A percentile compares a stretch with the other conserved stretches of the same genome.
phyloP scores from a whole-genome alignment of 768 basidiomycete genomes.

The Lactarius akahatsu region DNA sequence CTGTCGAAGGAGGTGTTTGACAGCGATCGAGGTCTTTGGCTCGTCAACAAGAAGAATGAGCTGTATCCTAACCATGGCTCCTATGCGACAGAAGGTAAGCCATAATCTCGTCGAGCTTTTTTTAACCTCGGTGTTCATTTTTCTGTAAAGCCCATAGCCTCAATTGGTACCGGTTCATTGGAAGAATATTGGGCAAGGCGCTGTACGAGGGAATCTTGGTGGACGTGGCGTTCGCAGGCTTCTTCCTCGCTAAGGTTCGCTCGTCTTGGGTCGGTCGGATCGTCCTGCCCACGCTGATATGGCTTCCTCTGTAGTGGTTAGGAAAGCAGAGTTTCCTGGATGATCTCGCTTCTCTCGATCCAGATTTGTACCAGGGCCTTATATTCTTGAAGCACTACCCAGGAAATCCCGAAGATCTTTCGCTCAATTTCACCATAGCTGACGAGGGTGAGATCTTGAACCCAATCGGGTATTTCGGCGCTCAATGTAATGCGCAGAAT shows the following conservation, averaged over 20 bases:
- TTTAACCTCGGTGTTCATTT: constrained; percentile 3
- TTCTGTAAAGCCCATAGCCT: constrained; percentile 67
- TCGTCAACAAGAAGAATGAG: constrained; percentile 87
- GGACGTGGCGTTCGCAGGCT: constrained; percentile 92
- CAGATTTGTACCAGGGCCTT: constrained; percentile 88
- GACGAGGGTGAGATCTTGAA: constrained; percentile 62
- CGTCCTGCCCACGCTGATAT: background rate
- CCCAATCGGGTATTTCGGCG: background rate
- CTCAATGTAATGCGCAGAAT: constrained; percentile 51
- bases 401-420: constrained; percentile 82
- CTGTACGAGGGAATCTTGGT: constrained; percentile 95
- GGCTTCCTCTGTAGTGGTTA: constrained; percentile 62
- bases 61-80: constrained; percentile 92
- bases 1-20: constrained; percentile 94
- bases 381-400: constrained; percentile 91
- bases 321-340: constrained; percentile 90
- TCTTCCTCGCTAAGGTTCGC: constrained; percentile 85
- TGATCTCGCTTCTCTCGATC: constrained; percentile 88
- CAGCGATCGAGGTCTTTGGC: constrained; percentile 91
- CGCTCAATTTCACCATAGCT: constrained; percentile 86
- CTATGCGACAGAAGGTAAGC: constrained; percentile 84
- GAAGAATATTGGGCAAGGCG: constrained; percentile 92
- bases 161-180: constrained; percentile 92
- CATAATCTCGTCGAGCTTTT: background rate
- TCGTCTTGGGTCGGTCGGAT: background rate